phyloP scores from a whole-genome alignment of 768 basidiomycete species.

The Termitomyces sp. region DNA sequence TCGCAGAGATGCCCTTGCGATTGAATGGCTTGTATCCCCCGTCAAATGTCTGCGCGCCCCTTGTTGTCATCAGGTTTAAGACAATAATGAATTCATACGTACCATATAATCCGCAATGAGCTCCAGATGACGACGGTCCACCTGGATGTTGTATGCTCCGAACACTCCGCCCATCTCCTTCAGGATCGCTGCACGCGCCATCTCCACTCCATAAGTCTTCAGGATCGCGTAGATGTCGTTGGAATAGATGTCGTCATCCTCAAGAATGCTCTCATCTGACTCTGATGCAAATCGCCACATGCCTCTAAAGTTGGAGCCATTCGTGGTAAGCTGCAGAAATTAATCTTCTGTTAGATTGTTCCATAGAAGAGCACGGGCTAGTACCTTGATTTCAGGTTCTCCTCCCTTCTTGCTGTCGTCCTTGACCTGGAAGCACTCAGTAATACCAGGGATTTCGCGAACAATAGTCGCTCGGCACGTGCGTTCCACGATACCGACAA shows the following conservation, averaged over 20 bases:
- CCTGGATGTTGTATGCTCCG: conserved; percentile 92
- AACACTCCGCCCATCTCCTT: conserved; percentile 91
- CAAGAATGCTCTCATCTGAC: conserved; percentile 54
- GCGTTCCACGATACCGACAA: conserved; percentile 91
- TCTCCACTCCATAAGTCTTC: conserved; percentile 94
- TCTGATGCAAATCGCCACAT: conserved; percentile 75
- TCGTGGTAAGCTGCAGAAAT: conserved; percentile 66
- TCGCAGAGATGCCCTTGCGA: conserved; percentile 88
- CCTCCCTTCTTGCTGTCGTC: conserved; percentile 52
- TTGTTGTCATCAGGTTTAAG: not conserved
- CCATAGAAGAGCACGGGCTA: not conserved
- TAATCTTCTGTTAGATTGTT: not conserved
- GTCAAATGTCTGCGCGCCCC: conserved; percentile 81
- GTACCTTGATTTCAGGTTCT: conserved; percentile 46
- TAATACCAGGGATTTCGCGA: conserved; percentile 86
- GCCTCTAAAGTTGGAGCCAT: conserved; percentile 90
- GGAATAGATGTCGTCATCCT: conserved; percentile 80
- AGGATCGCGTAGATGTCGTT: conserved; percentile 94
- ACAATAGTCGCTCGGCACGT: conserved; percentile 82
- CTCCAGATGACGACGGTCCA: conserved; percentile 90
- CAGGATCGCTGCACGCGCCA: conserved; percentile 88
- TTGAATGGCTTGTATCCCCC: conserved; percentile 99
- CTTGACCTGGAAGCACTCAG: conserved; percentile 77
- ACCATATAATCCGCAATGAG: conserved; percentile 99
- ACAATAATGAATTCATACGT: conserved; percentile 20